Conservation (phyloP, 2,329 filamentous ascomycete species). For the Monilinia polystroma region DNA sequence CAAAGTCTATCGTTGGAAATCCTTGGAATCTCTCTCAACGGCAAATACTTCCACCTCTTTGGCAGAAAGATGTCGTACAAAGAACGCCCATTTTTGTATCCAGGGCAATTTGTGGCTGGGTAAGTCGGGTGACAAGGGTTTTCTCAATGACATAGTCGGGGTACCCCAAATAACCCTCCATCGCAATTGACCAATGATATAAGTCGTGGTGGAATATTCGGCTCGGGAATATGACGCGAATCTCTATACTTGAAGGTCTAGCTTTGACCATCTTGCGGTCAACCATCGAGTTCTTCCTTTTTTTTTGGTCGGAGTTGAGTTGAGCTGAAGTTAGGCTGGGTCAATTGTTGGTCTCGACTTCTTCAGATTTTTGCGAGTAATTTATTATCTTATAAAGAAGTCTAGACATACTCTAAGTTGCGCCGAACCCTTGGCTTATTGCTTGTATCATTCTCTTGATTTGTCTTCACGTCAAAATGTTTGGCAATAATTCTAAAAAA, state of each 20-base stretch:
- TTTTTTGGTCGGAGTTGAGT: background rate
- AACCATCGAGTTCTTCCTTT: background rate
- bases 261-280: background rate
- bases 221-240: background rate
- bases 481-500: background rate
- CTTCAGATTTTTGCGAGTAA: background rate
- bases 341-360: background rate
- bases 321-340: too few species aligned
- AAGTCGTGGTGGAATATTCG: background rate
- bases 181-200: conserved; percentile 3
- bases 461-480: background rate
- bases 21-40: too few species aligned
- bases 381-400: background rate
- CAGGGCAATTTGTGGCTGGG: background rate
- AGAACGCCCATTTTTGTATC: background rate
- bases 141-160: background rate
- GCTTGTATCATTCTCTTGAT: background rate
- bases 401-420: background rate
- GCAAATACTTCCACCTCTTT: too few species aligned
- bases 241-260: background rate
- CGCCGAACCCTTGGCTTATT: background rate
- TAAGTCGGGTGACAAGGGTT: background rate
- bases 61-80: background rate
- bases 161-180: background rate
- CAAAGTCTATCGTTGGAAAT: background rate